phyloP scores from a whole-genome alignment of 371 early-diverging fungal genomes.

The Fennellomyces sp. region DNA sequence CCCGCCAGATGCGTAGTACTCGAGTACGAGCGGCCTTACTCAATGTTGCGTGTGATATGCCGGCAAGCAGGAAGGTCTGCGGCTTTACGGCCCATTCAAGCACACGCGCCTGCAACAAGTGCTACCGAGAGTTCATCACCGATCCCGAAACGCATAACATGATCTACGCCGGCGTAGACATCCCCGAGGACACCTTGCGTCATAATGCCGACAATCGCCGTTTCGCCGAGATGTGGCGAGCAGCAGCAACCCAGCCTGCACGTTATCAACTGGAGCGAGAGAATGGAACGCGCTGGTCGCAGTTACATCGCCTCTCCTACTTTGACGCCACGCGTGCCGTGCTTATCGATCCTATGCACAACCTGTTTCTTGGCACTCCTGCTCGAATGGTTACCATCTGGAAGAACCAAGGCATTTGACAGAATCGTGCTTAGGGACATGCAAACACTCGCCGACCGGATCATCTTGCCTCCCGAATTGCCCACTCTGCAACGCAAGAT shows the following conservation, averaged over 20 bases:
- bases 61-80: conserved; percentile 6
- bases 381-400: not conserved
- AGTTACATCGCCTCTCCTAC: conserved; percentile 7
- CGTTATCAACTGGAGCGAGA: not conserved
- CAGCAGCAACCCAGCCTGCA: not conserved
- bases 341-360: conserved; percentile 17
- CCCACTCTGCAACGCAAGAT: not conserved
- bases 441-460: not conserved
- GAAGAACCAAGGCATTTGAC: not conserved
- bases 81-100: conserved; percentile 10
- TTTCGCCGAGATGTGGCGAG: not conserved
- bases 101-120: conserved; percentile 10
- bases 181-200: not conserved
- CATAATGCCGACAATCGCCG: not conserved
- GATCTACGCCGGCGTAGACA: too few species aligned
- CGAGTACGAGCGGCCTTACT: conserved; percentile 12
- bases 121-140: not conserved
- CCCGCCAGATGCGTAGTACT: not conserved
- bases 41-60: conserved; percentile 11
- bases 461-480: not conserved
- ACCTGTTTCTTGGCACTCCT: conserved; percentile 9
- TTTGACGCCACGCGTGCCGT: conserved; percentile 11
- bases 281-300: conserved; percentile 5
- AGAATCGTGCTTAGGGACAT: not conserved
- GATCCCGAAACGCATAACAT: too few species aligned